Evolutionary conservation across 2,329 filamentous ascomycete species (phyloP), one percentile per base, ranked within the genome.

Genomic region (Aspergillus jensenii): DNA sequence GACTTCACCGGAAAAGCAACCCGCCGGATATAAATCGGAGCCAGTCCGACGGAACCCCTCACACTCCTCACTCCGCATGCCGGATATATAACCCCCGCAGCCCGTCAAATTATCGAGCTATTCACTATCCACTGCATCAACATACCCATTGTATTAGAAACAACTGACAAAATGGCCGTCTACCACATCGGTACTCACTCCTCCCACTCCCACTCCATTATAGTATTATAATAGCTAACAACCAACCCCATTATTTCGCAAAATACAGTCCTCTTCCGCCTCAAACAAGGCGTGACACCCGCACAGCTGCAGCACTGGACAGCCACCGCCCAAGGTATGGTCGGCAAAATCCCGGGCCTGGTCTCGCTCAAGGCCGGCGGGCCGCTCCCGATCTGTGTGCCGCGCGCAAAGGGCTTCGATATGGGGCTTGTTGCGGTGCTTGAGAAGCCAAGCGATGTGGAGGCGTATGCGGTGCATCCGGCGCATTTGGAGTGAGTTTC

Each of bases 351-450:
- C 55, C 77, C 78, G 6, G 76, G 76, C 12, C 62, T 79, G 40
- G 23, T 69, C 8, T 75, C 73, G 43, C 55, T 79, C 5, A 68
- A 78, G 57, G 61, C 71, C 19, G 70, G 70, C 37, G 59, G 63
- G 7, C 77, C 78, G 4, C 60, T 79, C 19, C 67, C 74, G 0
- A 71, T 75, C 23, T 77, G 74, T 14, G 73, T 78, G 5, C 68
- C 75, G 33, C 71, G 78, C 39, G 73, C 76, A 19, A 73, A 79
- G 53, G 79, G 78, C 1, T 81, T 75, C 56, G 67, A 81, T 64
- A 72, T 78, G 70, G 78, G 74, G 2, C 59, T 81, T 11, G 73
- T 81, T n/a, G 78, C 78, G 4, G 69, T 79, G 6, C 57, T 81
- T 62, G 78, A 80, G 60, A 76, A 74, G 43, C 59, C 72, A 3